Percentiles rank a stretch among this genome's conserved stretches.
Conservation (phyloP, 495 filamentous ascomycete species). For the Achaetomiella virescens region DNA sequence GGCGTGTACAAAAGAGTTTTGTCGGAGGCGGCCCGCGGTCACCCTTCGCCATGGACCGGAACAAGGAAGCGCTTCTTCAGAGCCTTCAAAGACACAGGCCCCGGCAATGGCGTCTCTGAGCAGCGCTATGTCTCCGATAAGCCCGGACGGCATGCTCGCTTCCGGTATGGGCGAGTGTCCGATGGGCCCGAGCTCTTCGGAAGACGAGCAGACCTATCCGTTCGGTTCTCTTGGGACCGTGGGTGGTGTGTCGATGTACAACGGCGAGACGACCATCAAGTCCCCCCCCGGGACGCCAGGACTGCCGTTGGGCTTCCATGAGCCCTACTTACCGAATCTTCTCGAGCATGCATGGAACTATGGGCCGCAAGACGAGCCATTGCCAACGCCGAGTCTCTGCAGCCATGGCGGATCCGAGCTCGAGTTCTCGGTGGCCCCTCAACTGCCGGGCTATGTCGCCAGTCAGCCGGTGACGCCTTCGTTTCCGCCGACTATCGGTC, state of each 20-base stretch:
- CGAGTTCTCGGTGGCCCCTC: slow-evolving; percentile 34
- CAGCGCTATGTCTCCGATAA: slow-evolving; percentile 31
- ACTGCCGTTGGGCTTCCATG: slow-evolving; percentile 28
- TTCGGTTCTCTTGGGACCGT: slow-evolving; percentile 23
- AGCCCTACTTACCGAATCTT: slow-evolving; percentile 26
- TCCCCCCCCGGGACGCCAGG: slow-evolving; percentile 45
- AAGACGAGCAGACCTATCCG: slow-evolving; percentile 32
- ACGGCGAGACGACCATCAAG: slow-evolving; percentile 34
- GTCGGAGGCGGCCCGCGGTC: slow-evolving; percentile 35
- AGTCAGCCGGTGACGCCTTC: slow-evolving; percentile 41
- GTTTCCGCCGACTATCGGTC: slow-evolving; percentile 34
- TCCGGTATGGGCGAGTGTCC: slow-evolving; percentile 29
- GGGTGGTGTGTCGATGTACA: slow-evolving; percentile 19
- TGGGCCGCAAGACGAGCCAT: slow-evolving; percentile 34
- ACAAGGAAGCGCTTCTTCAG: slow-evolving; percentile 35
- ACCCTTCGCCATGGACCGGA: slow-evolving; percentile 38
- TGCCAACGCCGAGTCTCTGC: slow-evolving; percentile 40
- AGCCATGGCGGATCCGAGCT: slow-evolving; percentile 37
- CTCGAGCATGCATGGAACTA: slow-evolving; percentile 29
- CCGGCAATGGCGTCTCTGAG: slow-evolving; percentile 31
- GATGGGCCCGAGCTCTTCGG: slow-evolving; percentile 30
- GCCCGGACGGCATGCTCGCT: slow-evolving; percentile 19
- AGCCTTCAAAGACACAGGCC: slow-evolving; percentile 32
- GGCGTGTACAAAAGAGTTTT: slow-evolving; percentile 38
- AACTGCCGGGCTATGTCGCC: slow-evolving; percentile 36